A percentile compares a stretch with the other conserved stretches of the same genome.
phyloP scores from a whole-genome alignment of 176 grass and related monocot species.

The Phragmites australis region DNA sequence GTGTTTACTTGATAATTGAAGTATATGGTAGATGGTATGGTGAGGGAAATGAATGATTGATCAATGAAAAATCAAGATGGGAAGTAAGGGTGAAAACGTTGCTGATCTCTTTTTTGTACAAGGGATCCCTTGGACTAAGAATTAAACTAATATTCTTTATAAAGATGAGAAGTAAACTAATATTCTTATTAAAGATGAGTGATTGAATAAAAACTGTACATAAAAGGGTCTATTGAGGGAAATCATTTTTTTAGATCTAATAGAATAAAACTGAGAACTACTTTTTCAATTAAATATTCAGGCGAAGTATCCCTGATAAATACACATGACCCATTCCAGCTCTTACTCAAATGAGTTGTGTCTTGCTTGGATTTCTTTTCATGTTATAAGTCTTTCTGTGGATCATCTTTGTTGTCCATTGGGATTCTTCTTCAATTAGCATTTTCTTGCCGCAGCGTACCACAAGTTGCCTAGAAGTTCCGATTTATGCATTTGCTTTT shows the following conservation, averaged over 20 bases:
- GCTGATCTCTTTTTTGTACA: not conserved
- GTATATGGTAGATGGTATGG: not conserved
- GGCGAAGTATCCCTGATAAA: not conserved
- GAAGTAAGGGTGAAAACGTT: not conserved
- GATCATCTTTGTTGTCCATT: not conserved
- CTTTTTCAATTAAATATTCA: not conserved
- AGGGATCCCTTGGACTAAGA: not conserved
- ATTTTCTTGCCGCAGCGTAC: not conserved
- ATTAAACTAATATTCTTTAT: slow-evolving; percentile 4
- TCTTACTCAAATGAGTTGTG: not conserved
- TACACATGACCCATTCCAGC: not conserved
- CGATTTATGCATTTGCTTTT: slow-evolving; percentile 19
- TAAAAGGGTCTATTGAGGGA: not conserved
- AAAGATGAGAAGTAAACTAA: not conserved
- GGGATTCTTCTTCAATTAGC: not conserved
- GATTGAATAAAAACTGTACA: slow-evolving; percentile 1
- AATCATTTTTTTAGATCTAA: not conserved
- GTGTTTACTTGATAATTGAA: slow-evolving; percentile 7
- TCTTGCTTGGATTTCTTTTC: not conserved
- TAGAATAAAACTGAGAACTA: not conserved
- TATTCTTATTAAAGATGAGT: not conserved
- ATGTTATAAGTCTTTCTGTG: not conserved
- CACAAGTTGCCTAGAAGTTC: not conserved
- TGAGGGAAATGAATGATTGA: not conserved
- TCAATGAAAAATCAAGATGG: slow-evolving; percentile 1